phyloP scores from a whole-genome alignment of 768 basidiomycete genomes.

The Vararia minispora region DNA sequence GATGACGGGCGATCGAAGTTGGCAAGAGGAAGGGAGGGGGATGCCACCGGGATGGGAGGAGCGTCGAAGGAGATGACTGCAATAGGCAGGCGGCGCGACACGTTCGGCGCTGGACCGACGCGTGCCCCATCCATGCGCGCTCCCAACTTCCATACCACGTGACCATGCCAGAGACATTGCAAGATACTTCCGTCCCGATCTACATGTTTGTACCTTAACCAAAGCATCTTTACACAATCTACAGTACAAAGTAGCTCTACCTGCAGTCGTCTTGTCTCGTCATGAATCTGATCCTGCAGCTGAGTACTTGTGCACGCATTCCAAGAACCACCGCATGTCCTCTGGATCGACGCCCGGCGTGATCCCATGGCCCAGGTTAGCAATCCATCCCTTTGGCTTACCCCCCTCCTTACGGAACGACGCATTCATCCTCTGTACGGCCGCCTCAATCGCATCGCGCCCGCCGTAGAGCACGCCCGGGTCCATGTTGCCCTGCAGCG shows the following conservation, averaged over 20 bases:
- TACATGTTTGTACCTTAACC: too few species aligned
- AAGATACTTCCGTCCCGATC: too few species aligned
- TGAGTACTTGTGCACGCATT: slow-evolving; percentile 83
- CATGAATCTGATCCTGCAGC: too few species aligned
- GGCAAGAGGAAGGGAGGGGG: slow-evolving; percentile 9
- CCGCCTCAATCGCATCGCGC: slow-evolving; percentile 70
- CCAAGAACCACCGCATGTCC: slow-evolving; percentile 82
- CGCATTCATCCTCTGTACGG: slow-evolving; percentile 74
- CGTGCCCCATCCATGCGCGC: too few species aligned
- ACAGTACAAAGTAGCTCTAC: too few species aligned
- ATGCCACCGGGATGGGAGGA: slow-evolving; percentile 5
- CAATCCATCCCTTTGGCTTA: slow-evolving; percentile 73
- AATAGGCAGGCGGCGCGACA: too few species aligned
- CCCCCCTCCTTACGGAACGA: slow-evolving; percentile 50
- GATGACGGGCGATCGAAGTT: background rate
- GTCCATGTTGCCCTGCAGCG: slow-evolving; percentile 91
- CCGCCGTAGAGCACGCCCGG: slow-evolving; percentile 83
- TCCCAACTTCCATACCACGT: too few species aligned
- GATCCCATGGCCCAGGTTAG: slow-evolving; percentile 95
- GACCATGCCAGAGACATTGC: too few species aligned
- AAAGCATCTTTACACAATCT: too few species aligned
- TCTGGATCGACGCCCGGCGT: slow-evolving; percentile 94
- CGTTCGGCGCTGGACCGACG: too few species aligned
- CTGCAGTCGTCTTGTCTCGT: too few species aligned
- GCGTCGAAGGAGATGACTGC: too few species aligned